Evolutionary conservation across 1,284 basidiomycete genomes (phyloP).

Genomic region (Leccinum colubrinum): DNA sequence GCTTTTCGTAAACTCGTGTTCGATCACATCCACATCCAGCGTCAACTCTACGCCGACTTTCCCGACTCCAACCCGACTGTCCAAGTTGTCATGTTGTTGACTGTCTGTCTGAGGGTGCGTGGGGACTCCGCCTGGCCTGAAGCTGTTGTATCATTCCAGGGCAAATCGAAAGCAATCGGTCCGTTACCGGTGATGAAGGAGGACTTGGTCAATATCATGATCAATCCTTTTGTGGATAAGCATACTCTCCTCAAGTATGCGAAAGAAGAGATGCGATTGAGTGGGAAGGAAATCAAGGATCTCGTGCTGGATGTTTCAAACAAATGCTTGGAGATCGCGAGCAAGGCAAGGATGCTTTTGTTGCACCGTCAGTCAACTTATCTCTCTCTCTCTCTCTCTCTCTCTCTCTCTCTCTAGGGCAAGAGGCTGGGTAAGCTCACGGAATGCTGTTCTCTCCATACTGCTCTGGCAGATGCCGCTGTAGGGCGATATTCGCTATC

Average conservation of each 20-base stretch:
- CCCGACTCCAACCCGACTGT: conserved; percentile 55
- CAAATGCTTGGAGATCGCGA: conserved; percentile 57
- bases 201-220: conserved; percentile 60
- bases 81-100: conserved; percentile 65
- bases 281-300: conserved; percentile 38
- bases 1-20: conserved; percentile 68
- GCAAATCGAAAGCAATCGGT: conserved; percentile 48
- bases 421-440: conserved; percentile 59
- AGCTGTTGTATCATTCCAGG: conserved; percentile 32
- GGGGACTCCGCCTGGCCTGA: conserved; percentile 30
- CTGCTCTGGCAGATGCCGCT: conserved; percentile 42
- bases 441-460: conserved; percentile 38
- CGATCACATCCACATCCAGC: conserved; percentile 49
- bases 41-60: conserved; percentile 62
- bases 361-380: conserved; percentile 10
- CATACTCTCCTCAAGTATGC: conserved; percentile 54
- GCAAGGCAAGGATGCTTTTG: conserved; percentile 47
- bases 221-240: conserved; percentile 67
- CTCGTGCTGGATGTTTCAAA: conserved; percentile 54
- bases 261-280: conserved; percentile 44
- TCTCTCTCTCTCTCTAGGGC: conserved; percentile 41
- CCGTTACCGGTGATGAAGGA: conserved; percentile 52
- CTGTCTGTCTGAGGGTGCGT: conserved; percentile 47
- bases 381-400: conserved; percentile 5
- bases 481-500: conserved; percentile 48